Conservation (phyloP, 768 basidiomycete species). For the Mycena galericulata region DNA sequence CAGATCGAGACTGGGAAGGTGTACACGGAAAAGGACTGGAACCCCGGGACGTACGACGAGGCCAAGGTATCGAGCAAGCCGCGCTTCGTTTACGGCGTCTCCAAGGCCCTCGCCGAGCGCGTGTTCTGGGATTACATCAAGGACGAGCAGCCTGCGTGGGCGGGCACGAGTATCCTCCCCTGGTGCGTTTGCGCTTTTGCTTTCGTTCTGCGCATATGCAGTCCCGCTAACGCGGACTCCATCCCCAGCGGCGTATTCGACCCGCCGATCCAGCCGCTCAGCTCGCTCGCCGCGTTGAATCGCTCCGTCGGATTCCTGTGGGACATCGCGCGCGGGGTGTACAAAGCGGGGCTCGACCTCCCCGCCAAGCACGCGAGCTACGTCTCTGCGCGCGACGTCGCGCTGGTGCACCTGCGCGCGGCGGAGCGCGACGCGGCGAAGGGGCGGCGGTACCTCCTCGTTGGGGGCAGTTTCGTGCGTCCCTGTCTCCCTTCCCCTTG, state of each 20-base stretch:
- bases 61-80: conserved; percentile 5
- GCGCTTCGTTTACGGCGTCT: conserved; percentile 50
- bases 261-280: conserved; percentile 42
- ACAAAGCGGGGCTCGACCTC: background rate
- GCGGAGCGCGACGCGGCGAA: conserved; percentile 55
- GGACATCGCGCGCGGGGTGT: conserved; percentile 3
- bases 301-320: conserved; percentile 35
- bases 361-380: conserved; percentile 32
- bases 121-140: conserved; percentile 19
- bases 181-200: background rate
- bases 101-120: conserved; percentile 63
- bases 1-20: conserved; percentile 7
- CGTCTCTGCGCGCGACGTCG: conserved; percentile 57
- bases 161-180: background rate
- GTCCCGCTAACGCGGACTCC: background rate
- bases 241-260: conserved; percentile 33
- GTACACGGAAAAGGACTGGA: conserved; percentile 61
- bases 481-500: no score
- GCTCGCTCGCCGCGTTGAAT: conserved; percentile 41
- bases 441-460: conserved; percentile 56
- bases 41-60: conserved; percentile 36
- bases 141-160: conserved; percentile 13
- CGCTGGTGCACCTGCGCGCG: conserved; percentile 58
- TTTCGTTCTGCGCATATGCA: background rate
- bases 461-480: background rate